phyloP scores from a whole-genome alignment of 2,329 filamentous ascomycete genomes.

The Pyrenochaeta sp. region DNA sequence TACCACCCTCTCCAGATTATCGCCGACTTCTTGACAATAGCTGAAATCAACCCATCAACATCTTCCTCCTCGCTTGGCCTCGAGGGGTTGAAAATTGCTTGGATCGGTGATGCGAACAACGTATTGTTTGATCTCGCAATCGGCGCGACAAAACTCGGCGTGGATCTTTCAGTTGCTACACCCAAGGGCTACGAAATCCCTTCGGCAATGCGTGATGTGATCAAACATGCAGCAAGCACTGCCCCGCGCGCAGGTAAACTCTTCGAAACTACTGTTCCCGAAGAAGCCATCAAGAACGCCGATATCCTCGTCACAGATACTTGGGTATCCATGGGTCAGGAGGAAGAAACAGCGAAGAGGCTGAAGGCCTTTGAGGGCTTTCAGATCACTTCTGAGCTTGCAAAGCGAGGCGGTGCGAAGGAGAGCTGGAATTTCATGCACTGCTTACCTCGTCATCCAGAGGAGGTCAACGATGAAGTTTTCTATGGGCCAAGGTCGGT shows the following conservation, averaged over 20 bases:
- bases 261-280: slow-evolving; percentile 78
- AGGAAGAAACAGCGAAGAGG: slow-evolving; percentile 80
- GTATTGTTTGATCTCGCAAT: slow-evolving; percentile 94
- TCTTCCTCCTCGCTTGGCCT: slow-evolving; percentile 68
- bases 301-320: slow-evolving; percentile 96
- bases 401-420: slow-evolving; percentile 84
- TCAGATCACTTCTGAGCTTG: slow-evolving; percentile 88
- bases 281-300: slow-evolving; percentile 84
- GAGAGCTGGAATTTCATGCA: slow-evolving; percentile 98
- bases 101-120: slow-evolving; percentile 97
- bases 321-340: slow-evolving; percentile 98
- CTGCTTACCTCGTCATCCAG: slow-evolving; percentile 88
- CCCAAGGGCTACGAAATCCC: slow-evolving; percentile 87
- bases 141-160: slow-evolving; percentile 84
- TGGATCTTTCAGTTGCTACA: slow-evolving; percentile 86
- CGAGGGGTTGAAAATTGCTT: slow-evolving; percentile 88
- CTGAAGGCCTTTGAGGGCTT: slow-evolving; percentile 86
- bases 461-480: slow-evolving; percentile 94
- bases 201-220: slow-evolving; percentile 74
- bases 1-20: slow-evolving; percentile 95
- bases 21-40: slow-evolving; percentile 90
- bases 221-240: slow-evolving; percentile 67
- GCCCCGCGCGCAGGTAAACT: slow-evolving; percentile 71
- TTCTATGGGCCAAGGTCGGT: slow-evolving; percentile 88
- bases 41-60: slow-evolving; percentile 73